Conservation (phyloP, 192 early-diverging fungal species). For the Coemansia pectinata region DNA sequence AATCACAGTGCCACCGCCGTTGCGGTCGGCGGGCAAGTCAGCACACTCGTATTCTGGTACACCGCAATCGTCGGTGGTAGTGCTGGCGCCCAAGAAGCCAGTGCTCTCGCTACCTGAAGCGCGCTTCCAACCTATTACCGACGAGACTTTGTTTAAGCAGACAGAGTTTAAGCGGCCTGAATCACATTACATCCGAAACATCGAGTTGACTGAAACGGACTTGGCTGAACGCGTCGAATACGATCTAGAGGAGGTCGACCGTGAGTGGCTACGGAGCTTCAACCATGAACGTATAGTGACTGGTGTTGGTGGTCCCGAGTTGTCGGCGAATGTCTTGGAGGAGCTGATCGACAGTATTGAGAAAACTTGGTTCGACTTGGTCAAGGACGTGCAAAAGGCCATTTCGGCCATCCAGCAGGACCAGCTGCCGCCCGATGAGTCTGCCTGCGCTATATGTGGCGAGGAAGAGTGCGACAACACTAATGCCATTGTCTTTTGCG, state of each 20-base stretch:
- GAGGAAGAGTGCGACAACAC: slow-evolving; percentile 99
- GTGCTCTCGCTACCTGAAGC: slow-evolving; percentile 37
- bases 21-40: slow-evolving; percentile 31
- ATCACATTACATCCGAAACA: slow-evolving; percentile 72
- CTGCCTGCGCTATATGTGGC: slow-evolving; percentile 91
- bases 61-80: slow-evolving; percentile 48
- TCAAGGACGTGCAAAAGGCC: slow-evolving; percentile 78
- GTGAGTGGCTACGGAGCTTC: slow-evolving; percentile 68
- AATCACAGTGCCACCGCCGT: slow-evolving; percentile 1
- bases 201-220: slow-evolving; percentile 55
- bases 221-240: slow-evolving; percentile 79
- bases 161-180: slow-evolving; percentile 60
- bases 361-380: slow-evolving; percentile 96
- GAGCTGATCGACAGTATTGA: slow-evolving; percentile 85
- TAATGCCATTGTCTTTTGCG: slow-evolving; percentile 99
- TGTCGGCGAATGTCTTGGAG: slow-evolving; percentile 68
- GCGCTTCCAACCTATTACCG: slow-evolving; percentile 20
- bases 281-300: slow-evolving; percentile 61
- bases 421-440: slow-evolving; percentile 73
- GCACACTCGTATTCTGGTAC: slow-evolving; percentile 31
- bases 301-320: slow-evolving; percentile 1
- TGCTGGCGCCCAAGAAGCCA: slow-evolving; percentile 52
- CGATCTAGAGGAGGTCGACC: slow-evolving; percentile 97
- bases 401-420: slow-evolving; percentile 57
- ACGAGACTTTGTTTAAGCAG: slow-evolving; percentile 1